Base-by-base conservation (phyloP, 2,329 filamentous ascomycete species). In the Sporothrix curviconia region DNA sequence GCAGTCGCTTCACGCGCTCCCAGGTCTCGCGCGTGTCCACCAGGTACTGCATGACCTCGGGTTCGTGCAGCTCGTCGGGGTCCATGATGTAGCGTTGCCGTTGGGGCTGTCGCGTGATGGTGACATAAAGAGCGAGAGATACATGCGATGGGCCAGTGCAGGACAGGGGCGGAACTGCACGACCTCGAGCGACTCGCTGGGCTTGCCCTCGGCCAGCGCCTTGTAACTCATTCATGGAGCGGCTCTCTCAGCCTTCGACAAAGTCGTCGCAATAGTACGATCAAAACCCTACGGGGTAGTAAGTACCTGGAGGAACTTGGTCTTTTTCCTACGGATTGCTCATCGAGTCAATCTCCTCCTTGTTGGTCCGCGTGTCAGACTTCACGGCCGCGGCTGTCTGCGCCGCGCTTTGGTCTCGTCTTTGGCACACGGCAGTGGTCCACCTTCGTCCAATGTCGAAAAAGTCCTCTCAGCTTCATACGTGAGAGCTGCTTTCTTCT, bases 201-300 rank as follows among this genome's bases (percentile, higher is more conserved):
- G 70, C 65, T 76, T 78, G 7, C 72, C 74, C 55, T 82, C 76
- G 1, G 84, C 82, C 30, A 80, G 76, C 51, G 80, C 75, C 50
- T 84, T 81, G 46, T 86, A 75, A n/a, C 8, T 78, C 73, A 11
- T 76, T 74, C 8, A 94, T 72, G 14, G n/a, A 82, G 74, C 22
- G 85, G 81, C 66, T 92, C 86, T n/a, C n/a, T n/a, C 47, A 96
- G 74, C n/a, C 80, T n/a, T n/a, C 75, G 55, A 86, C 69, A 59
- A 94, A 87, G 66, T 97, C 92, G 64, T 87, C 85, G 49, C 89
- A 86, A n/a, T 37, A 99, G 77, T 57, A 86, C n/a, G 86, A 61
- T 95, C 89, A 63, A 97, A 94, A 68, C 99, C n/a, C n/a, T n/a
- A n/a, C 94, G 3, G 95, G 94, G 69, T 99, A 96, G 69, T 90